Evolutionary conservation across 345 rosid genomes (phyloP).

Genomic region (Luvunga scandens): DNA sequence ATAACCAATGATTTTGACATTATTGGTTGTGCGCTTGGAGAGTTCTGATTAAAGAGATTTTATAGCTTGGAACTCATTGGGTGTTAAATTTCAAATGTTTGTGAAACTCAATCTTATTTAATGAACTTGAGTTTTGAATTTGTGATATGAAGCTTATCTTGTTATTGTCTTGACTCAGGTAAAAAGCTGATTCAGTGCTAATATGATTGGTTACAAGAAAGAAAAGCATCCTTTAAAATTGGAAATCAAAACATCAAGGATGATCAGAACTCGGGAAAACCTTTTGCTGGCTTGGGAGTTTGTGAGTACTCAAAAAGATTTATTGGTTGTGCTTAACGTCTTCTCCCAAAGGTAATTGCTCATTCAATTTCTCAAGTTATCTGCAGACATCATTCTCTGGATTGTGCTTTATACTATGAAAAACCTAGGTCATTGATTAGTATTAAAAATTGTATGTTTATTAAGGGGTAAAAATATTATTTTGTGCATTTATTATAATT

Average conservation of each 20-base stretch:
- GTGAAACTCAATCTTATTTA: neutral
- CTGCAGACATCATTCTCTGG: neutral
- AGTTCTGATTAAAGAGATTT: neutral
- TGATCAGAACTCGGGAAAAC: neutral
- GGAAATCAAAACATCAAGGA: neutral
- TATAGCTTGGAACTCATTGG: neutral
- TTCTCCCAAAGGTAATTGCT: neutral
- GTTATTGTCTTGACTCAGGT: conserved; percentile 7
- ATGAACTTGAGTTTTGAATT: neutral
- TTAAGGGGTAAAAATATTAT: too few relatives aligned
- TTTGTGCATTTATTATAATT: too few relatives aligned
- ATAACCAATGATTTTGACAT: neutral
- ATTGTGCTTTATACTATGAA: neutral
- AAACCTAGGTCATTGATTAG: neutral
- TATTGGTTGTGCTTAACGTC: neutral
- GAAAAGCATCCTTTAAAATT: conserved; percentile 6
- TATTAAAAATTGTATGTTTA: too few relatives aligned
- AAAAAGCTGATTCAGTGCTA: conserved; percentile 28
- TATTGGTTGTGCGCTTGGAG: neutral
- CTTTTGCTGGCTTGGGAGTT: neutral
- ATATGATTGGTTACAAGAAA: neutral
- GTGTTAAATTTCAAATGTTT: neutral
- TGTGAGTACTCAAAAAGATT: neutral
- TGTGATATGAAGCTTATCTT: neutral
- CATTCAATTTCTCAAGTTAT: neutral